A percentile compares a stretch with the other conserved stretches of the same genome.
phyloP scores from a whole-genome alignment of 2,329 filamentous ascomycete species.

The Didymella arachidicola region DNA sequence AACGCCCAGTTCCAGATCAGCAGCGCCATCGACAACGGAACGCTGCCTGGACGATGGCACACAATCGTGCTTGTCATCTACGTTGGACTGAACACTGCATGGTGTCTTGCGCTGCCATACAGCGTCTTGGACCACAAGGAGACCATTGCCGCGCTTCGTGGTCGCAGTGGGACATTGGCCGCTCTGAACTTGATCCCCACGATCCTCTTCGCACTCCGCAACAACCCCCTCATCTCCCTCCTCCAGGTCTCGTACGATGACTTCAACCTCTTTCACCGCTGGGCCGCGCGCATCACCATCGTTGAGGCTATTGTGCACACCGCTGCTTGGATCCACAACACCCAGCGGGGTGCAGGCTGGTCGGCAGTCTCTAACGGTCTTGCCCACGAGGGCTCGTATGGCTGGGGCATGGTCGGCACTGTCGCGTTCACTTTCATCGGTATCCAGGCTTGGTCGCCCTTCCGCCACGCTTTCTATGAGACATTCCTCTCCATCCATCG shows the following conservation, averaged over 20 bases:
- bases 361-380: slow-evolving; percentile 64
- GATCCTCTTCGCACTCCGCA: slow-evolving; percentile 86
- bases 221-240: slow-evolving; percentile 86
- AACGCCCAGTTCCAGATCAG: slow-evolving; percentile 77
- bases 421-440: slow-evolving; percentile 71
- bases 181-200: slow-evolving; percentile 92
- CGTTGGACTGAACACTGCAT: slow-evolving; percentile 76
- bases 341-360: slow-evolving; percentile 66
- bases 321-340: slow-evolving; percentile 76
- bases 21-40: slow-evolving; percentile 74
- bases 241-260: slow-evolving; percentile 93
- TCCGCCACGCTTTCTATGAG: slow-evolving; percentile 96
- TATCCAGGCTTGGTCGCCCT: slow-evolving; percentile 75
- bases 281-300: slow-evolving; percentile 78
- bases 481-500: slow-evolving; percentile 92
- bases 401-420: slow-evolving; percentile 67
- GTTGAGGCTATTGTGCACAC: slow-evolving; percentile 75
- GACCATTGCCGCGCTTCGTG: slow-evolving; percentile 81
- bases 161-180: slow-evolving; percentile 82
- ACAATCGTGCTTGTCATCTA: slow-evolving; percentile 73
- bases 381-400: slow-evolving; percentile 67
- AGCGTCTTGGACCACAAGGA: slow-evolving; percentile 57
- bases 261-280: slow-evolving; percentile 89
- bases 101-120: slow-evolving; percentile 74
- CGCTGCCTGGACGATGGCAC: slow-evolving; percentile 81